Base-by-base conservation (phyloP, 805 yeast species). In the Tetrapisispora nanseiensis region DNA sequence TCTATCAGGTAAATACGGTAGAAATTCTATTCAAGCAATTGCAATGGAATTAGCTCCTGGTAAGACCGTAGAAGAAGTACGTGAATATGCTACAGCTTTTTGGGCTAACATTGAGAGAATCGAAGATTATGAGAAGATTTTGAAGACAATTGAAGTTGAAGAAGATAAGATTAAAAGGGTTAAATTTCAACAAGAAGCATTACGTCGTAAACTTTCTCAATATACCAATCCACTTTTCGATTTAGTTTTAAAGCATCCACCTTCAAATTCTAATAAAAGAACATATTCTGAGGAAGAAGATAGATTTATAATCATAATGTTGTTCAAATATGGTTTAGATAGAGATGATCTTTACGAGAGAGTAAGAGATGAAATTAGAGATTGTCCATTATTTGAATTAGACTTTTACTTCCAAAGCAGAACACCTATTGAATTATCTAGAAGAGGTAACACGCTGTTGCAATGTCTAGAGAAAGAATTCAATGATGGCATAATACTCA, bases 201-300 rank as follows among this genome's bases (percentile, higher is more conserved):
- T 92, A 42, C 75, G 89, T 54, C 69, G 82, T 46, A 89, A 90
- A 60, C 65, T 92, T 24, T 72, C 82, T 19, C 71, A 72, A 47
- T 85, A 80, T 61, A 66, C 68, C 31, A 79, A 78, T 48, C 98
- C 98, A 11, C 66, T 90, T 48, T 84, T 82, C 59, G 94, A 90
- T 51, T 67, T 90, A 49, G 70, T 63, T 16, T 70, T 90, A 44
- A 76, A 77, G 48, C 74, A 71, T 48, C 95, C 95, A 3, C 86
- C 92, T 7, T 74, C 78, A 3, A 73, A 82, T 2, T 46, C 40
- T 28, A 51, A 51, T 32, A 51, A 51, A 31, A 77, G 80, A 54
- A 74, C 82, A 2, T 92, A 78, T 62, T 76, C 85, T 24, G 94
- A 85, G 39, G 95, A 84, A 47, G 97, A 92, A 59, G 98, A 92